Conservation (phyloP, 352 stramenopile species). For the Phytophthora constricta region DNA sequence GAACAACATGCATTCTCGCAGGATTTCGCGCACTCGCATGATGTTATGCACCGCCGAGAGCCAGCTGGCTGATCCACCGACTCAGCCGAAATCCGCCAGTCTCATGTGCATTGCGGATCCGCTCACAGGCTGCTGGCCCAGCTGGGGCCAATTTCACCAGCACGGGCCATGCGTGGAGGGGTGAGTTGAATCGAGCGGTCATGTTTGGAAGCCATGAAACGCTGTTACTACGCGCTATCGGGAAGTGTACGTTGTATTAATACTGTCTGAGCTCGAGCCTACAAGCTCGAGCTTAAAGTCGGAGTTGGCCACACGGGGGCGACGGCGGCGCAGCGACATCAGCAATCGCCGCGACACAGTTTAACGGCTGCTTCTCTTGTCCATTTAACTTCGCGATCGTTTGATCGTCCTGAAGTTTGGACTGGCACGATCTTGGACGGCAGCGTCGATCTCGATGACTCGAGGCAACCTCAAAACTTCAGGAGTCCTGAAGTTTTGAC, state of each 20-base stretch:
- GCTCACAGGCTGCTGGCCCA: neutral
- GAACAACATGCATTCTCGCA: neutral
- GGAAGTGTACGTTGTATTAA: too few species aligned
- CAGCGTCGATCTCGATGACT: too few species aligned
- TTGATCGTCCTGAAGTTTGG: neutral
- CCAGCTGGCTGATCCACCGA: neutral
- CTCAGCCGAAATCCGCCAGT: neutral
- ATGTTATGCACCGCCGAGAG: neutral
- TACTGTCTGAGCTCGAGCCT: too few species aligned
- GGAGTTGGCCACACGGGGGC: too few species aligned
- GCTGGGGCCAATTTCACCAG: neutral
- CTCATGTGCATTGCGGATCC: too few species aligned
- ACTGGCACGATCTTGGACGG: too few species aligned
- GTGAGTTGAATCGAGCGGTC: neutral
- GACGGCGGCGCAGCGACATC: neutral
- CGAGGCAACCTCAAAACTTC: too few species aligned
- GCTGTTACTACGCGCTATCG: too few species aligned
- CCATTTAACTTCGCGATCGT: neutral
- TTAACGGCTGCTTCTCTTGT: neutral
- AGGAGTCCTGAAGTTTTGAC: too few species aligned
- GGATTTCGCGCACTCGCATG: neutral
- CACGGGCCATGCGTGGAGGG: neutral
- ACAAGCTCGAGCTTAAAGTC: neutral
- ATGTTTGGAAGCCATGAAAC: too few species aligned
- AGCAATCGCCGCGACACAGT: neutral